These are phyloP conservation scores for Russula brevipes DNA, from an alignment of 768 basidiomycete species.

Conservation along the genomic window DNA sequence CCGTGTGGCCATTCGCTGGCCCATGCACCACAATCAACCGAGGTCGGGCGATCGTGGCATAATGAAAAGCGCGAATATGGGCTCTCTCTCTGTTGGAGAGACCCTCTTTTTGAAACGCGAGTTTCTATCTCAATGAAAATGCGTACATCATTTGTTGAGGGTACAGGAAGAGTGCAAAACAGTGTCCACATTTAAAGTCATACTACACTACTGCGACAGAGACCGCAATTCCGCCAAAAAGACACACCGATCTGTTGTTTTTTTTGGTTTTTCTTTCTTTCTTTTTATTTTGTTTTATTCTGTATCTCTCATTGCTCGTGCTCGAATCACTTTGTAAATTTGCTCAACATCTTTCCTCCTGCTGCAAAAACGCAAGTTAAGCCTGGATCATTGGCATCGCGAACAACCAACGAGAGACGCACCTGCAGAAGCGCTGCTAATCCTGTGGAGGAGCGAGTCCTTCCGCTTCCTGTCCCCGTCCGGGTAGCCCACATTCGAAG, in stretches of 20 bases:
- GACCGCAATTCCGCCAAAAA: too few relatives aligned
- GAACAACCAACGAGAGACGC: neutral
- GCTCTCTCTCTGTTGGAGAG: too few relatives aligned
- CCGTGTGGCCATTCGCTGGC: too few relatives aligned
- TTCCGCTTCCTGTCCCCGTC: neutral
- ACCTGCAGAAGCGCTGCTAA: conserved; percentile 14
- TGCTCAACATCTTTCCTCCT: conserved; percentile 12
- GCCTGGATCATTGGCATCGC: neutral
- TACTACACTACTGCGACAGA: neutral
- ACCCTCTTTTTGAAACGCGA: neutral
- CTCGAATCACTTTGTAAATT: conserved; percentile 8
- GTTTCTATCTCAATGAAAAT: neutral
- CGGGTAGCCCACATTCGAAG: neutral
- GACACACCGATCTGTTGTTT: neutral
- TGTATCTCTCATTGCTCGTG: too few relatives aligned
- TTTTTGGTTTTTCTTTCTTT: neutral
- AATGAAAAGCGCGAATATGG: too few relatives aligned
- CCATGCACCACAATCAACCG: too few relatives aligned
- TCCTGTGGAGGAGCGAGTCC: neutral
- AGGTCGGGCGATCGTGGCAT: too few relatives aligned
- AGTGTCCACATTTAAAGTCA: neutral
- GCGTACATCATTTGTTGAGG: neutral
- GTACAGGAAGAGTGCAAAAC: neutral
- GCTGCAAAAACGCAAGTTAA: neutral
- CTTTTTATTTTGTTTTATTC: neutral